phyloP scores from a whole-genome alignment of 106 monocot species.

The Posidonia australis region DNA sequence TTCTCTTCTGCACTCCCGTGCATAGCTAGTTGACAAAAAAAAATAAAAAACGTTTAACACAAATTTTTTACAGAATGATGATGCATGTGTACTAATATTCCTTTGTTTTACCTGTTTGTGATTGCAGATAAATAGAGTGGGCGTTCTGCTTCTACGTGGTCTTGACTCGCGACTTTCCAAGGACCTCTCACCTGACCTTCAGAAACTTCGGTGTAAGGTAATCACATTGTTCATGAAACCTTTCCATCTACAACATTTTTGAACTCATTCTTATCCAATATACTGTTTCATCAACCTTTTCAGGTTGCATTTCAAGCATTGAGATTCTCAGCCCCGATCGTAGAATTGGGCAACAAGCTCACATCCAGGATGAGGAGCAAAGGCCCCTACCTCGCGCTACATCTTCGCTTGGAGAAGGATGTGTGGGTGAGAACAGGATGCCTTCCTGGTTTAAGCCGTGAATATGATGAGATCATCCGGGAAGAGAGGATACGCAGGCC shows the following conservation, averaged over 20 bases:
- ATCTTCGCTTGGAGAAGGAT: conserved; percentile 84
- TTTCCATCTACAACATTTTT: not conserved
- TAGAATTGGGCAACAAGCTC: conserved; percentile 50
- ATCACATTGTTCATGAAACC: not conserved
- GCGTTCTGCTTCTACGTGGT: conserved; percentile 74
- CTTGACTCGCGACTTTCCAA: conserved; percentile 85
- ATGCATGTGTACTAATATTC: not conserved
- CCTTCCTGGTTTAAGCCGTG: conserved; percentile 52
- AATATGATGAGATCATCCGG: conserved; percentile 43
- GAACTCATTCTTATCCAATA: not conserved
- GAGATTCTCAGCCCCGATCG: conserved; percentile 52
- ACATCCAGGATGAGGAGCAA: conserved; percentile 60
- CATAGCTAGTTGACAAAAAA: not conserved
- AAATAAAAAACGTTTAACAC: not conserved
- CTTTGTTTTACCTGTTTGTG: not conserved
- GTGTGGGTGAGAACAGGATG: conserved; percentile 94
- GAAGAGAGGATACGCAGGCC: conserved; percentile 56
- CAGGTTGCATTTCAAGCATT: conserved; percentile 87
- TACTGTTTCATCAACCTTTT: not conserved
- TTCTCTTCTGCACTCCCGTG: not conserved
- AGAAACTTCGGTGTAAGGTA: conserved; percentile 95
- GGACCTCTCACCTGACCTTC: conserved; percentile 76
- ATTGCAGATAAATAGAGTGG: conserved; percentile 44
- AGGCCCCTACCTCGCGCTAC: conserved; percentile 81
- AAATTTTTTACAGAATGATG: not conserved